Evolutionary conservation across 2,329 filamentous ascomycete genomes (phyloP).

Genomic region (Metarhizium guizhouense): DNA sequence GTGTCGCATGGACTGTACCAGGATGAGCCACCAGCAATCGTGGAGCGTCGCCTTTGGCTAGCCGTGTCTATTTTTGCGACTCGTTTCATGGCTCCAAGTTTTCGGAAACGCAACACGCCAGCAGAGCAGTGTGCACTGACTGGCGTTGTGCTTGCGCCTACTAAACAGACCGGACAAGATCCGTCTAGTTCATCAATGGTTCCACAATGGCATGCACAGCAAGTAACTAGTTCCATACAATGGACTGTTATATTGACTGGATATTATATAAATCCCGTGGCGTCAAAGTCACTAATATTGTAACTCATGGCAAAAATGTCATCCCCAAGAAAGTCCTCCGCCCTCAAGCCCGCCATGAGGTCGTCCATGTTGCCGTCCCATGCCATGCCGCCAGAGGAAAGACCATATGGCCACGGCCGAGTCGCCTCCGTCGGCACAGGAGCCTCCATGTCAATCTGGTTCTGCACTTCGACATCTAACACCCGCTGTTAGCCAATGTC

Average conservation of each 20-base stretch:
- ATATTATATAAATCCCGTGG: conserved; percentile 11
- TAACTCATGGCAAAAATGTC: conserved; percentile 9
- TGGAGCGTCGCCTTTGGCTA: too few species aligned
- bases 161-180: too few species aligned
- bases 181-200: too few species aligned
- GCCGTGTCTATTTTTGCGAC: too few species aligned
- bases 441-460: neutral
- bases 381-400: neutral
- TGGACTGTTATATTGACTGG: neutral
- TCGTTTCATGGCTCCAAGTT: too few species aligned
- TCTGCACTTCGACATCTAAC: neutral
- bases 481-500: neutral
- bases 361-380: conserved; percentile 6
- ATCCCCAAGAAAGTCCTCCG: conserved; percentile 5
- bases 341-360: conserved; percentile 7
- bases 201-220: neutral
- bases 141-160: too few species aligned
- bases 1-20: too few species aligned
- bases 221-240: neutral
- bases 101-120: too few species aligned
- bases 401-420: neutral
- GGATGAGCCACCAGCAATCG: too few species aligned
- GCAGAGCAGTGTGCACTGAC: too few species aligned
- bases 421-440: neutral
- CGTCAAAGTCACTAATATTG: conserved; percentile 12